phyloP scores from a whole-genome alignment of 139 green algal species.

The Limnomonas spitsbergensis region DNA sequence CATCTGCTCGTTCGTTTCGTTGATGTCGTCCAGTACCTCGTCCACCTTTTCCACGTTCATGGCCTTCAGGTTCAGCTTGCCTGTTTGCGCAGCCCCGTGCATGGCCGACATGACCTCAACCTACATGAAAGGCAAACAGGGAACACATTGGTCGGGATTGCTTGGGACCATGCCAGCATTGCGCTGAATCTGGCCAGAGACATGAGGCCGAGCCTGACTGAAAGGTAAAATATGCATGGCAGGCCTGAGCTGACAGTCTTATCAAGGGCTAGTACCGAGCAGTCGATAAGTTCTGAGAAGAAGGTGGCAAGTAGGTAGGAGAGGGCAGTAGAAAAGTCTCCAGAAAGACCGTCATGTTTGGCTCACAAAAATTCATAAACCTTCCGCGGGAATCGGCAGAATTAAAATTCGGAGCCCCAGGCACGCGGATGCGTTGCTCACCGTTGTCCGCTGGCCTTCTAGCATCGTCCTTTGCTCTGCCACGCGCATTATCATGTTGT shows the following conservation, averaged over 20 bases:
- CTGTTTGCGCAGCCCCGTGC: constrained; percentile 57
- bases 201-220: background rate
- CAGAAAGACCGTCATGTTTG: background rate
- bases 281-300: too few species aligned
- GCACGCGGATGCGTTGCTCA: too few species aligned
- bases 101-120: constrained; percentile 68
- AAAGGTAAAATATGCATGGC: too few species aligned
- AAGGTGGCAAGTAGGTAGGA: too few species aligned
- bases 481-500: constrained; percentile 87
- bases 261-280: too few species aligned
- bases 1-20: constrained; percentile 89
- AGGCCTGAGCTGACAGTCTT: too few species aligned
- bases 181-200: background rate
- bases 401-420: too few species aligned
- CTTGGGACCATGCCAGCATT: background rate
- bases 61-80: constrained; percentile 80
- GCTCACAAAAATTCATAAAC: background rate
- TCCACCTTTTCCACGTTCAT: constrained; percentile 95
- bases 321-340: too few species aligned
- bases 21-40: constrained; percentile 90
- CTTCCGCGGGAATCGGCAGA: too few species aligned
- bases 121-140: background rate
- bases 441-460: constrained; percentile 77
- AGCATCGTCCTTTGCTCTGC: constrained; percentile 92
- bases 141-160: background rate